Percentiles rank a stretch among this genome's conserved stretches.
phyloP scores from a whole-genome alignment of 352 stramenopile genomes.

The Blastocystis hominis region DNA sequence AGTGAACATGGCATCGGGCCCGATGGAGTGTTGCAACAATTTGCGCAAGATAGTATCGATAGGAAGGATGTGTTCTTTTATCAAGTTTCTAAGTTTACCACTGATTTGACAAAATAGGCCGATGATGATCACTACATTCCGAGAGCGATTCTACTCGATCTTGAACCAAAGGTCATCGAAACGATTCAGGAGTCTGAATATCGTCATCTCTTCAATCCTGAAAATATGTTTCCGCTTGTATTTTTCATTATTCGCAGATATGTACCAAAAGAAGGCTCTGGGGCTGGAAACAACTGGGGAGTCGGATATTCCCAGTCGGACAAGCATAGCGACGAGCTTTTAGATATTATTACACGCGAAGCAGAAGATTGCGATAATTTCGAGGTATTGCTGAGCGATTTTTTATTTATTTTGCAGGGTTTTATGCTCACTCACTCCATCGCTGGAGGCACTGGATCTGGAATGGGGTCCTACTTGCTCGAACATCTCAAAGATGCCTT shows the following conservation, averaged over 20 bases:
- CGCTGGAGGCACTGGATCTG: constrained; percentile 90
- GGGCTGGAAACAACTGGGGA: constrained; percentile 83
- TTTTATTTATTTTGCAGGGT: constrained; percentile 65
- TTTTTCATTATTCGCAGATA: constrained; percentile 53
- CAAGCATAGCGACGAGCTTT: constrained; percentile 86
- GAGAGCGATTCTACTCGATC: constrained; percentile 88
- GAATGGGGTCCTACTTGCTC: constrained; percentile 96
- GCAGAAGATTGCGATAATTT: constrained; percentile 83
- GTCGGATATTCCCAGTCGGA: constrained; percentile 80
- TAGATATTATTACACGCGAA: constrained; percentile 99
- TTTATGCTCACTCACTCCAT: constrained; percentile 98
- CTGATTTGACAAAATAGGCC: constrained; percentile 62
- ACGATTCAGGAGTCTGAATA: constrained; percentile 80
- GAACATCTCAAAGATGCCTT: constrained; percentile 98
- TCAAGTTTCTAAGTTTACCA: constrained; percentile 63
- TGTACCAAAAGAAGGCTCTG: constrained; percentile 76
- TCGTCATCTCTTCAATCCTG: constrained; percentile 92
- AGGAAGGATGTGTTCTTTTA: constrained; percentile 99
- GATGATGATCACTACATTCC: constrained; percentile 97
- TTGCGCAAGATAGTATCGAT: constrained; percentile 77
- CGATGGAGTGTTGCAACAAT: constrained; percentile 87
- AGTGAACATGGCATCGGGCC: constrained; percentile 92
- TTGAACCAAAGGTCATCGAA: constrained; percentile 86
- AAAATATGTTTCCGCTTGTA: constrained; percentile 82
- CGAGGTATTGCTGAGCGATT: constrained; percentile 64